phyloP scores from a whole-genome alignment of 306 rosid genomes.

The Cicer bijugum region DNA sequence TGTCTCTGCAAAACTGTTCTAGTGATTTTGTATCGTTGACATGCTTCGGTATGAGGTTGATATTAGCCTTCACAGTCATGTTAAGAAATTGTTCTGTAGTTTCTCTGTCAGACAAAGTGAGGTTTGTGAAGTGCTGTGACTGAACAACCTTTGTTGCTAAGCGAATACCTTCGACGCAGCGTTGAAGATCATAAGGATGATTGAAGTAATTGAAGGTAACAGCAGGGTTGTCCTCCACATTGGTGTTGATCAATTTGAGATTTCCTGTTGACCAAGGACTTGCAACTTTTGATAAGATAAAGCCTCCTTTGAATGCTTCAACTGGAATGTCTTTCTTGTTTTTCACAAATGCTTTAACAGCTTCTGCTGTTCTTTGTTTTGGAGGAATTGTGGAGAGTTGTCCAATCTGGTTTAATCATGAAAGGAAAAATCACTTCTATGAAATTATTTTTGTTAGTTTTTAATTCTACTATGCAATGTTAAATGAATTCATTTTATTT shows the following conservation, averaged over 20 bases:
- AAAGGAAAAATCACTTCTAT: conserved; percentile 26
- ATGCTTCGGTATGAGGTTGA: conserved; percentile 76
- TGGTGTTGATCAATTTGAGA: conserved; percentile 62
- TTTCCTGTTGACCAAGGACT: conserved; percentile 74
- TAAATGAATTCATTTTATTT: not conserved
- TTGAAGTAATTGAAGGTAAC: conserved; percentile 92
- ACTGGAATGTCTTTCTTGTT: conserved; percentile 66
- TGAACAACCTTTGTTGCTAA: conserved; percentile 66
- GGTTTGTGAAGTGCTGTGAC: conserved; percentile 69
- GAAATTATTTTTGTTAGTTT: not conserved
- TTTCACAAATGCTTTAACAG: conserved; percentile 58
- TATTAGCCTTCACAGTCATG: conserved; percentile 72
- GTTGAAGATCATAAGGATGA: conserved; percentile 73
- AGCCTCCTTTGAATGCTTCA: conserved; percentile 87
- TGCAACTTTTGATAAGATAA: conserved; percentile 83
- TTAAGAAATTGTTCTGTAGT: conserved; percentile 70
- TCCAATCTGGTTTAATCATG: conserved; percentile 68
- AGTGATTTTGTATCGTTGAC: conserved; percentile 70
- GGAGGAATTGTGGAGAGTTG: conserved; percentile 94
- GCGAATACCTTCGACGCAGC: conserved; percentile 80
- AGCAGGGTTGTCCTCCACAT: conserved; percentile 76
- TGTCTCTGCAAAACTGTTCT: conserved; percentile 83
- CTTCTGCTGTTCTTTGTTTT: conserved; percentile 77
- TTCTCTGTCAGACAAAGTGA: conserved; percentile 52
- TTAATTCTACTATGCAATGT: not conserved